Evolutionary conservation across 192 early-diverging fungal genomes (phyloP).

Genomic region (Dissophora ornata): DNA sequence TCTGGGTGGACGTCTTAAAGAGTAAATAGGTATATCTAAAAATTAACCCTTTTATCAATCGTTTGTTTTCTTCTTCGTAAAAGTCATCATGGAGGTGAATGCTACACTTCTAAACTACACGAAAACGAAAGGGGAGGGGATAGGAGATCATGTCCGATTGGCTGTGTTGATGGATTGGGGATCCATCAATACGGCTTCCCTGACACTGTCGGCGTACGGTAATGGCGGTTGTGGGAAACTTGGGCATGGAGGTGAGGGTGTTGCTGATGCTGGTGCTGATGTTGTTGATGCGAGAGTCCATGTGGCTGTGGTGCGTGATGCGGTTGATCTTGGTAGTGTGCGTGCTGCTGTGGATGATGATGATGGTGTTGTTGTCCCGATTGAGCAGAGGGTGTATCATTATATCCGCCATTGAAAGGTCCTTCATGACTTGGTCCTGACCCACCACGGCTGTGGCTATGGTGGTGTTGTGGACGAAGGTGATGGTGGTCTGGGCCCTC

Average conservation of each 20-base stretch:
- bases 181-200: no score
- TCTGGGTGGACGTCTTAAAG: no score
- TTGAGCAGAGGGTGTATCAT: no score
- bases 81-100: no score
- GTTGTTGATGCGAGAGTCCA: background rate
- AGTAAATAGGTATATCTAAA: no score
- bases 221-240: background rate
- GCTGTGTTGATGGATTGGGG: no score
- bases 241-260: slow-evolving; percentile 6
- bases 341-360: background rate
- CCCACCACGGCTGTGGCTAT: background rate
- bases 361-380: background rate
- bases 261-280: slow-evolving; percentile 12
- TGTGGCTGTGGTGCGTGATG: slow-evolving; percentile 1
- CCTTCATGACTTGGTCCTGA: no score
- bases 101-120: no score
- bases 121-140: no score
- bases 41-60: no score
- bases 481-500: slow-evolving; percentile 9
- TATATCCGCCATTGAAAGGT: background rate
- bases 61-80: no score
- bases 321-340: background rate
- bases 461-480: background rate
- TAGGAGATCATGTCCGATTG: no score
- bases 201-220: background rate